Base-by-base conservation (phyloP, 345 rosid species). In the Capsella bursapastoris region DNA sequence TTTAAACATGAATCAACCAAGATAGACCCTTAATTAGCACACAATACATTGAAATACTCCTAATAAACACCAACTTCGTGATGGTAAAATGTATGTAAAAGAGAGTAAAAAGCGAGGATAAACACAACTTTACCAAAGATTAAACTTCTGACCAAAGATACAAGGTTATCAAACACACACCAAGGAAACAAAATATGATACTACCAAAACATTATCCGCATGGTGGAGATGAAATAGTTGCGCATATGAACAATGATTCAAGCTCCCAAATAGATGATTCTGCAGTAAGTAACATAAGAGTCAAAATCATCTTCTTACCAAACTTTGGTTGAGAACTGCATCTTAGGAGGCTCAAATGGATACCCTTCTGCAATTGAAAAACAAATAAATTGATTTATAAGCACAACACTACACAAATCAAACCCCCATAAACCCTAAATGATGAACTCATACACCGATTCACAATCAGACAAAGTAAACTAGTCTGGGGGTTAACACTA, bases 291-390 rank as follows among this genome's bases (percentile, higher is more conserved):
- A 18, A 63, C 1, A 64, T 41, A 52, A 40, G 31, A 72, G 28
- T 65, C 74, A 28, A 52, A 58, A 64, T 29, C 18, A 63, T 44
- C 53, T 50, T 41, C 45, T 58, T 92, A 96, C 99, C 99, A 96
- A 74, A 96, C 98, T 90, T 89, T 92, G 45, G 98, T 96, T 31
- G 87, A 81, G 66, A 96, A 96, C 77, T 92, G 91, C 99, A 96
- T 92, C 85, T 89, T 96, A 34, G 99, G 99, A 70, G 99, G 99
- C 91, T 92, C 97, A 77, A 96, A 96, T 4, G 99, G 99, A 79
- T 96, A 96, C 47, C 94, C 97, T 85, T 96, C 99, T 96, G 93
- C 84, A 86, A 75, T 64, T 68, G 32, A 25, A 22, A 37, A 5
- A 34, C 70, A 27, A 1, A 5, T 40, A 35, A 25, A 56, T 22